Evolutionary conservation across 2,329 filamentous ascomycete genomes (phyloP), one percentile per base, ranked within the genome.

Genomic region (Cercospora sp.): DNA sequence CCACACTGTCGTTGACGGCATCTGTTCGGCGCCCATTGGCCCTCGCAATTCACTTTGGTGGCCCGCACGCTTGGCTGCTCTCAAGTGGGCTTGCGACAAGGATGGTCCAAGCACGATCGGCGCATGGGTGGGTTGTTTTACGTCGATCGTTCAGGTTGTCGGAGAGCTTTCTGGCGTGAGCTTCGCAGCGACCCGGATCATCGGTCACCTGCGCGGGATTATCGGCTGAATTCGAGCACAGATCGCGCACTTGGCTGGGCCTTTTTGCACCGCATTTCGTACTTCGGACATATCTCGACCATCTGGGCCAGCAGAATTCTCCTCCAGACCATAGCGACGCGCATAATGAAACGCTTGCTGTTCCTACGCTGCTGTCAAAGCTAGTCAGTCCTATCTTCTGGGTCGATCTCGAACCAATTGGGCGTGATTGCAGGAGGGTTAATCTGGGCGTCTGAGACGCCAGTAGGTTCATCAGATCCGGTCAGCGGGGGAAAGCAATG

Each of bases 381-480:
- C 18, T 63, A 53, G 45, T 51, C 30, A 64, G n/a, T 10, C 13
- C 4, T 23, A 12, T 28, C n/a, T 18, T 28, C 36, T 30, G 26
- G 12, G 60, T 28, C 60, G 60, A 53, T 57, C 66, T 55, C 62
- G 28, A 58, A 36, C 40, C 33, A 20, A 45, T 63, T 60, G 63
- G 67, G 40, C 67, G 23, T 65, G 59, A 65, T 63, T 68, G 67
- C 67, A 65, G 67, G 63, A 68, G 40, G 62, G 51, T 12, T 23
- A 13, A 31, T 58, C 51, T 53, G n/a, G 18, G n/a, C 23, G 18
- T 18, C 42, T 63, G 45, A 63, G 61, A 63, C 60, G 45, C 9
- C 42, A 33, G 60, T 62, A 63, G 60, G 60, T 63, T 63, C 45
- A 28, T 40, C 30, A 57, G 28, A 26, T 64, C 60, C 60, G 60